These are phyloP conservation scores for Populus nigra DNA, from an alignment of 345 rosid genomes.

Conservation along the genomic window DNA sequence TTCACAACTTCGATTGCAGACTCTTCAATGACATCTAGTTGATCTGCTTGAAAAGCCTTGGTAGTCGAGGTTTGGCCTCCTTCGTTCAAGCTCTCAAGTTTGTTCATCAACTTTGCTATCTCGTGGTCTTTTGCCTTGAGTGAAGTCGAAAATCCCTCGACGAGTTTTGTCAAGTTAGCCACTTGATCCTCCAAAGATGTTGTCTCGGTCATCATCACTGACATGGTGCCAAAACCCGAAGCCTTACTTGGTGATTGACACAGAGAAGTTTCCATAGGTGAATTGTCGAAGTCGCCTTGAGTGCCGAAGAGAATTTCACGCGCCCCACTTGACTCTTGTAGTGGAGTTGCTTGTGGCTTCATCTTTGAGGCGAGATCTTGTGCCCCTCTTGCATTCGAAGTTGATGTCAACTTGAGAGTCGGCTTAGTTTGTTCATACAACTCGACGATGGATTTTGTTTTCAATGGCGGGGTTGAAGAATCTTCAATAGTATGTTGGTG, in stretches of 20 bases:
- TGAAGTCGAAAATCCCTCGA: background rate
- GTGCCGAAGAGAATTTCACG: too few relatives aligned
- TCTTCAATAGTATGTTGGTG: too few relatives aligned
- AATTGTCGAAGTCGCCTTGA: background rate
- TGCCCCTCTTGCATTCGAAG: background rate
- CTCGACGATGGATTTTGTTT: background rate
- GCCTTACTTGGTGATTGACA: too few relatives aligned
- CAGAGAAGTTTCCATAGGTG: too few relatives aligned
- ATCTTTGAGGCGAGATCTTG: background rate
- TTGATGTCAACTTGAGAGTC: background rate
- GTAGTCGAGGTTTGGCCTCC: background rate
- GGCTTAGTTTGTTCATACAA: too few relatives aligned
- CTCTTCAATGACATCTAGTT: too few relatives aligned
- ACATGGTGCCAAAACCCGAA: background rate
- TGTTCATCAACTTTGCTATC: background rate
- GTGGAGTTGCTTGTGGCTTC: background rate
- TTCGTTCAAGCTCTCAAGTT: background rate
- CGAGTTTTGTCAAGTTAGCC: background rate
- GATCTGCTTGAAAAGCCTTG: too few relatives aligned
- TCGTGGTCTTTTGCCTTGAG: background rate
- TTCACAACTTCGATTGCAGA: too few relatives aligned
- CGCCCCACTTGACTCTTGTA: too few relatives aligned
- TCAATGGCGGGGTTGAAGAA: too few relatives aligned
- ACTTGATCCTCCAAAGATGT: background rate
- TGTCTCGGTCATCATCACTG: background rate